Conservation (phyloP, 2,329 filamentous ascomycete species). For the Alternaria consortialis region DNA sequence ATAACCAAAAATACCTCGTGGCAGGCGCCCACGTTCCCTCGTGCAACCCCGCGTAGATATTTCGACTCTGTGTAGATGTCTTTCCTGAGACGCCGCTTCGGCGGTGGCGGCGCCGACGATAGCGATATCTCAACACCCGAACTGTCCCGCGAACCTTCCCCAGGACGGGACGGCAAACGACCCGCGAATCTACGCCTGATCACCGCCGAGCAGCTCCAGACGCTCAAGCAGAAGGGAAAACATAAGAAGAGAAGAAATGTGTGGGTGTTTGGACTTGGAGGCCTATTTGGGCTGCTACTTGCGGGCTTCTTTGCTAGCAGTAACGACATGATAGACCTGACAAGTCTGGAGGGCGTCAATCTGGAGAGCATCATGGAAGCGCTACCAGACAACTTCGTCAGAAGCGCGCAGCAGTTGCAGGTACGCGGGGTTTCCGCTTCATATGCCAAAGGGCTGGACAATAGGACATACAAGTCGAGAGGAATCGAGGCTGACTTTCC, state of each 20-base stretch:
- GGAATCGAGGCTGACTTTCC: slow-evolving; percentile 33
- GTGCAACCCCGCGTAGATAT: background rate
- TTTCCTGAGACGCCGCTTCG: slow-evolving; percentile 50
- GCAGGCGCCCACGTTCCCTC: background rate
- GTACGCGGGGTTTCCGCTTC: slow-evolving; percentile 59
- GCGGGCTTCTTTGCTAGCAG: slow-evolving; percentile 90
- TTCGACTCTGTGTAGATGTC: slow-evolving; percentile 38
- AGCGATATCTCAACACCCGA: slow-evolving; percentile 39
- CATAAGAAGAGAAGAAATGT: slow-evolving; percentile 74
- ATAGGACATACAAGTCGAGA: background rate
- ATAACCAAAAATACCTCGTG: slow-evolving; percentile 5
- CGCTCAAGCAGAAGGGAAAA: slow-evolving; percentile 55
- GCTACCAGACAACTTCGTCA: slow-evolving; percentile 83
- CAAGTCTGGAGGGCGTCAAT: slow-evolving; percentile 74
- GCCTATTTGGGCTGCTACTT: slow-evolving; percentile 86
- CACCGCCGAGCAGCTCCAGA: slow-evolving; percentile 61
- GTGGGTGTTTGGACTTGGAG: slow-evolving; percentile 86
- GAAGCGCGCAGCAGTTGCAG: slow-evolving; percentile 85
- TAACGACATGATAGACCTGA: slow-evolving; percentile 89
- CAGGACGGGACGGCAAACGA: slow-evolving; percentile 46
- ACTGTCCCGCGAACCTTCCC: slow-evolving; percentile 49
- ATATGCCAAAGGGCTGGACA: background rate
- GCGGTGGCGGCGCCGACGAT: slow-evolving; percentile 28
- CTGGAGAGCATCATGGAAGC: slow-evolving; percentile 88
- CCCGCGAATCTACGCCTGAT: slow-evolving; percentile 61